phyloP scores from a whole-genome alignment of 108 stramenopile genomes.

The Cyclostephanos invisitatus region DNA sequence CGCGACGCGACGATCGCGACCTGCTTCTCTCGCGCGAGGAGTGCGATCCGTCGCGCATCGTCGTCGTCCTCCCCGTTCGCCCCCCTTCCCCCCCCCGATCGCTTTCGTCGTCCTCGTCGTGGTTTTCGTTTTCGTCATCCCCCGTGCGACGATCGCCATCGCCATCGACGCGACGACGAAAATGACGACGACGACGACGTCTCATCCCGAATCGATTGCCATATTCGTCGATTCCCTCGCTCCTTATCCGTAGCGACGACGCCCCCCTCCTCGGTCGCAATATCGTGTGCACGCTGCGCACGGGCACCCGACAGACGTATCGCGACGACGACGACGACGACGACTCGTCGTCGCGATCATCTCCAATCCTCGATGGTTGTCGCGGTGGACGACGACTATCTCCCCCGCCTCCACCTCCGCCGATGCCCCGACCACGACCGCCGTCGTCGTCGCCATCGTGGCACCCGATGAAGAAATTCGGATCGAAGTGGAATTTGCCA shows the following conservation, averaged over 20 bases:
- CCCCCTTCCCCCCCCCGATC: slow-evolving; percentile 1
- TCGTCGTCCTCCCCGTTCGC: too few relatives aligned
- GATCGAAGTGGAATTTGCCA: slow-evolving; percentile 66
- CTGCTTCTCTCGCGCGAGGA: slow-evolving; percentile 5
- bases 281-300: slow-evolving; percentile 64
- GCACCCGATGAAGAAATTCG: slow-evolving; percentile 25
- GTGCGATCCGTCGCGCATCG: not conserved
- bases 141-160: not conserved
- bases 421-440: not conserved
- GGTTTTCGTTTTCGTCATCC: slow-evolving; percentile 13
- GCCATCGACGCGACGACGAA: not conserved
- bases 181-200: not conserved
- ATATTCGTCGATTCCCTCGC: slow-evolving; percentile 28
- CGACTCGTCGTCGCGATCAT: not conserved
- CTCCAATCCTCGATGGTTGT: slow-evolving; percentile 16
- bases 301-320: slow-evolving; percentile 71
- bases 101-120: slow-evolving; percentile 22
- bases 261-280: slow-evolving; percentile 74
- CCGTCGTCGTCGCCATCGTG: not conserved
- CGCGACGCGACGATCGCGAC: slow-evolving; percentile 5
- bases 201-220: slow-evolving; percentile 26
- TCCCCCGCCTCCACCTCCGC: not conserved
- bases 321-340: slow-evolving; percentile 14
- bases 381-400: slow-evolving; percentile 6
- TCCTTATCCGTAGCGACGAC: slow-evolving; percentile 56